These are phyloP conservation scores for Fraxinus floribunda DNA, from an alignment of 305 asterid genomes.

Conservation along the genomic window DNA sequence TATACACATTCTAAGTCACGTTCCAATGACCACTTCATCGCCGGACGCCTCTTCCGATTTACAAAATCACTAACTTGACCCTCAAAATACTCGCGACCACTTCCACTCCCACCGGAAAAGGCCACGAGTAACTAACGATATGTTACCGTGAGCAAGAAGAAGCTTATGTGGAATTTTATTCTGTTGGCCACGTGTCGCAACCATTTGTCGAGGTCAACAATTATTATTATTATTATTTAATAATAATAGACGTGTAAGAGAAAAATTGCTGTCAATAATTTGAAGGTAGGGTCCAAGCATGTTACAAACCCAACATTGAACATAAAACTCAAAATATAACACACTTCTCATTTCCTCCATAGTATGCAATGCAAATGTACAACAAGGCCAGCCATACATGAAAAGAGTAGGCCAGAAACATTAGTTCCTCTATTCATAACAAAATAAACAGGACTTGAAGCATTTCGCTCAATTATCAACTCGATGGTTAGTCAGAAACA, in stretches of 20 bases:
- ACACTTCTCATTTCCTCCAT: not conserved
- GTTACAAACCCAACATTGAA: not conserved
- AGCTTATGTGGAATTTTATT: too few species aligned
- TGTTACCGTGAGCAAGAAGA: too few species aligned
- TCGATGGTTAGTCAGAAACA: constrained; percentile 9
- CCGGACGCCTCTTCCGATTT: too few species aligned
- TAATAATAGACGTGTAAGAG: not conserved
- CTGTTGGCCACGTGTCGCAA: too few species aligned
- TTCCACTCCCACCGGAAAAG: too few species aligned
- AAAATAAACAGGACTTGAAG: constrained; percentile 16
- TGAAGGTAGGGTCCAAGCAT: not conserved
- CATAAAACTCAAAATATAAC: not conserved
- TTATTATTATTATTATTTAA: not conserved
- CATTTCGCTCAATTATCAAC: constrained; percentile 15
- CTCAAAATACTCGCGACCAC: too few species aligned
- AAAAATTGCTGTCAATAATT: not conserved
- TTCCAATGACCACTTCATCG: too few species aligned
- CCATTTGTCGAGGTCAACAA: too few species aligned
- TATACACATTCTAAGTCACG: too few species aligned
- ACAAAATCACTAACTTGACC: too few species aligned
- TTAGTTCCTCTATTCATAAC: not conserved
- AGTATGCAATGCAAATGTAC: constrained; percentile 24
- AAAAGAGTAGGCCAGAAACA: constrained; percentile 23
- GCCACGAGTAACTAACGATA: too few species aligned
- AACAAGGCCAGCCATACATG: constrained; percentile 27